A percentile compares a stretch with the other conserved stretches of the same genome.
Evolutionary conservation across 2,329 filamentous ascomycete species (phyloP).

Genomic region (Pleomassaria siparia): DNA sequence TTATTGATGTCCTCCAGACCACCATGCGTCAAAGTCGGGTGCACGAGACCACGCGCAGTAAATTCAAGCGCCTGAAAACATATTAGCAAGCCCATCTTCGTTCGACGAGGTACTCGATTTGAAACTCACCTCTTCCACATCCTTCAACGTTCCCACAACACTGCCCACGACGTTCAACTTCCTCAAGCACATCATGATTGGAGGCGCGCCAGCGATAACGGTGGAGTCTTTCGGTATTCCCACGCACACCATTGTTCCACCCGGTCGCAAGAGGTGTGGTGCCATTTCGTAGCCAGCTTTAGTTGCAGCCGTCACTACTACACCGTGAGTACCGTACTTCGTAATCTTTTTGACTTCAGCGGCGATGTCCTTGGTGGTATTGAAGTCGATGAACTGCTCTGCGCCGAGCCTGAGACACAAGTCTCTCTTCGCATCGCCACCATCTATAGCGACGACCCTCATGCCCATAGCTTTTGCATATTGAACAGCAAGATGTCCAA

Average conservation of each 20-base stretch:
- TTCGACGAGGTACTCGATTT: background rate
- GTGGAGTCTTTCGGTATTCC: constrained; percentile 27
- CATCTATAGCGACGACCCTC: constrained; percentile 58
- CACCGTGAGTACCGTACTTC: constrained; percentile 73
- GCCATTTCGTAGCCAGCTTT: constrained; percentile 39
- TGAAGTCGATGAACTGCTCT: constrained; percentile 60
- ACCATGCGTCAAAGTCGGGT: constrained; percentile 44
- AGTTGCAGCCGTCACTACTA: constrained; percentile 70
- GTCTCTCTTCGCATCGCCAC: constrained; percentile 50
- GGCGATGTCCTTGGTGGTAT: constrained; percentile 63
- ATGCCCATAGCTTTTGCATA: constrained; percentile 58
- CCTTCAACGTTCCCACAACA: constrained; percentile 47
- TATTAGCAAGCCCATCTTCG: background rate
- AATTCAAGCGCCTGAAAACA: constrained; percentile 38
- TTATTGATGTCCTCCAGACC: constrained; percentile 43
- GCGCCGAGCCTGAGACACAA: constrained; percentile 55
- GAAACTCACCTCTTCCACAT: constrained; percentile 47
- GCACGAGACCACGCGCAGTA: constrained; percentile 46
- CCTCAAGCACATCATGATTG: constrained; percentile 43
- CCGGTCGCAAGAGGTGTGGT: constrained; percentile 26
- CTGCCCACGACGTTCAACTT: constrained; percentile 47
- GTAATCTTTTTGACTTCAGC: constrained; percentile 49
- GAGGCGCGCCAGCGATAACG: constrained; percentile 33
- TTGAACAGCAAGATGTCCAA: constrained; percentile 30
- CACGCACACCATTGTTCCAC: constrained; percentile 33